Base-by-base conservation (phyloP, 495 filamentous ascomycete species). In the Xylaria longipes region DNA sequence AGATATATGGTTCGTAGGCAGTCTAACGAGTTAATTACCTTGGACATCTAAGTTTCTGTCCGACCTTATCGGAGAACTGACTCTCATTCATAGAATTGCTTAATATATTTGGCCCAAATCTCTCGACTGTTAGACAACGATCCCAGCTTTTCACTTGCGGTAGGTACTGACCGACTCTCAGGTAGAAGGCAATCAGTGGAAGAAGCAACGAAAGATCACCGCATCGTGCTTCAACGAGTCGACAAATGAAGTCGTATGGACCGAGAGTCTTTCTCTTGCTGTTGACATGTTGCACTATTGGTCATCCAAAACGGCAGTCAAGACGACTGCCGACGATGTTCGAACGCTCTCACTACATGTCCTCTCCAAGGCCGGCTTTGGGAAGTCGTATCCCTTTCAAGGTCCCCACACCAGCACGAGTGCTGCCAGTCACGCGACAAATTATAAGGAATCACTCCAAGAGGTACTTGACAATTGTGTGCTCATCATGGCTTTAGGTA, bases 81-180 rank as follows among this genome's bases (percentile, higher is more conserved):
- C 9, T 41, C 5, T 8, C 11, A 1, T 6, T 12, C 11, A 41
- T 8, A 65, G 7, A 14, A 20, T 5, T 62, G 20, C 72, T 87
- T 29, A 76, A 83, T 31, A 64, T 87, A 7, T 88, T 86, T 71
- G 85, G 86, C 3, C 81, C 80, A n/a, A 87, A 83, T 72, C 67
- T 88, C 0, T 73, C 80, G 2, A 83, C 82, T 2, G 83, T 82
- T n/a, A 54, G 48, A 8, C 20, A 54, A n/a, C n/a, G n/a, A n/a
- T n/a, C n/a, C n/a, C n/a, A n/a, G n/a, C n/a, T n/a, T n/a, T n/a
- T n/a, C n/a, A n/a, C n/a, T n/a, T n/a, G n/a, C n/a, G n/a, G n/a
- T n/a, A n/a, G n/a, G n/a, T n/a, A n/a, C n/a, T n/a, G n/a, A n/a
- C n/a, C n/a, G n/a, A n/a, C 22, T 5, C 4, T 25, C 22, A 54